A percentile compares a stretch with the other conserved stretches of the same genome.
Conservation (phyloP, 352 stramenopile species). For the Phytophthora foliorum region DNA sequence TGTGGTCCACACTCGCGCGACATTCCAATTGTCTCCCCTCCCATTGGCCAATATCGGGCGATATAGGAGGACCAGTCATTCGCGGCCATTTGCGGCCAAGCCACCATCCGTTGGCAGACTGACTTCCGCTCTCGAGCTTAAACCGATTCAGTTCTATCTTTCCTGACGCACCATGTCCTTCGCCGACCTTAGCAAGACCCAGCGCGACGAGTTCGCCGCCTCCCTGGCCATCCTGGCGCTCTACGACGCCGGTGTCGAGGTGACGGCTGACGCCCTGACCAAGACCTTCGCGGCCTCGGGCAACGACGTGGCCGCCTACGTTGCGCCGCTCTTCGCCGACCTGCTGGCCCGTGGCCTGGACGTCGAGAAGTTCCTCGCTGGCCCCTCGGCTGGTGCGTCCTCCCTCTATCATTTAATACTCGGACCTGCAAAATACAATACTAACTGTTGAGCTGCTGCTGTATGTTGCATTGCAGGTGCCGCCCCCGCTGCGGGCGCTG, state of each 20-base stretch:
- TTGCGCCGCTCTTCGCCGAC: conserved; percentile 87
- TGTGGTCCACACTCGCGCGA: conserved; percentile 13
- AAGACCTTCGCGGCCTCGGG: conserved; percentile 79
- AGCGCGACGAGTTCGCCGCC: conserved; percentile 89
- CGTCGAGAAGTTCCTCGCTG: conserved; percentile 91
- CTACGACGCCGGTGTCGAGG: conserved; percentile 75
- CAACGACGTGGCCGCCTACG: conserved; percentile 83
- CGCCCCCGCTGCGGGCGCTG: conserved; percentile 64
- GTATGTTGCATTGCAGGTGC: conserved; percentile 39
- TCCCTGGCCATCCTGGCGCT: conserved; percentile 88
- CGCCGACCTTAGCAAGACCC: conserved; percentile 81
- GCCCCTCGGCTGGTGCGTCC: conserved; percentile 80
- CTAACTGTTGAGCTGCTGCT: background rate
- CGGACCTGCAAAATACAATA: background rate
- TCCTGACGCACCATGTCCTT: conserved; percentile 84
- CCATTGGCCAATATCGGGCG: conserved; percentile 33
- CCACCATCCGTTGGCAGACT: conserved; percentile 56
- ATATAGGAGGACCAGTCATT: conserved; percentile 75
- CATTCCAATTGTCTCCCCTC: background rate
- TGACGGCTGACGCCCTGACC: conserved; percentile 85
- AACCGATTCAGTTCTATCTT: conserved; percentile 89
- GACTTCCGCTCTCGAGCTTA: conserved; percentile 85
- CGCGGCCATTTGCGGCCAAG: conserved; percentile 32
- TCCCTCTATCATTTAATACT: background rate
- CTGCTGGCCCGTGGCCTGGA: conserved; percentile 83